These are phyloP conservation scores for Tanacetum coccineum DNA, from an alignment of 129 eudicot species.

Conservation along the genomic window DNA sequence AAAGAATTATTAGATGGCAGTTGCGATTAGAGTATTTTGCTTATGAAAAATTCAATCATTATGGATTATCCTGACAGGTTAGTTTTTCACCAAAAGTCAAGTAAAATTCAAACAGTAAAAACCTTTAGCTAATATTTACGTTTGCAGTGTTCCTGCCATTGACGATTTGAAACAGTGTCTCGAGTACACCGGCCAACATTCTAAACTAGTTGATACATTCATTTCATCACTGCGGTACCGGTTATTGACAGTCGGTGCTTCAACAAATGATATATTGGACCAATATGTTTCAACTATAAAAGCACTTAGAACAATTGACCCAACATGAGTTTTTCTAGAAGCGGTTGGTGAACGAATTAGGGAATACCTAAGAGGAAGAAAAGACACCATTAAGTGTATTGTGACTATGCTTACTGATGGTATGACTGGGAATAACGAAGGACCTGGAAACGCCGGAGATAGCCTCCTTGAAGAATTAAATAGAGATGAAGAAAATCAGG, in stretches of 20 bases:
- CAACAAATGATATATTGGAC: constrained; percentile 88
- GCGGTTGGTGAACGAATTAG: constrained; percentile 98
- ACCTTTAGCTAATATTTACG: not conserved
- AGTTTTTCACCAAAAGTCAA: not conserved
- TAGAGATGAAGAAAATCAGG: constrained; percentile 97
- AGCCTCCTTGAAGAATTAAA: constrained; percentile 98
- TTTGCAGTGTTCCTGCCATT: constrained; percentile 88
- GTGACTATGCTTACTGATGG: constrained; percentile 99
- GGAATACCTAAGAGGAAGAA: constrained; percentile 88
- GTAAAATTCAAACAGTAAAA: not conserved
- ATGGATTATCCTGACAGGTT: constrained; percentile 99
- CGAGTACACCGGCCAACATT: constrained; percentile 92
- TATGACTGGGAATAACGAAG: constrained; percentile 65
- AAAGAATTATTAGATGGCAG: constrained; percentile 93
- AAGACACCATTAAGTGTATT: constrained; percentile 93
- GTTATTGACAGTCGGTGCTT: constrained; percentile 92
- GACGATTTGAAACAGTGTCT: constrained; percentile 95
- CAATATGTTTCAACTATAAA: constrained; percentile 97
- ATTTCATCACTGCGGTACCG: constrained; percentile 75
- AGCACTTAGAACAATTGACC: constrained; percentile 96
- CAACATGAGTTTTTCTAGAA: constrained; percentile 94
- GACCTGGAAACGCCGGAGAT: constrained; percentile 70
- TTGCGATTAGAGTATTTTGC: constrained; percentile 91
- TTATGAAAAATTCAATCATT: constrained; percentile 91
- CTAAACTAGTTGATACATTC: constrained; percentile 92